Evolutionary conservation across 768 basidiomycete genomes (phyloP).

Genomic region (Podaxis sp.): DNA sequence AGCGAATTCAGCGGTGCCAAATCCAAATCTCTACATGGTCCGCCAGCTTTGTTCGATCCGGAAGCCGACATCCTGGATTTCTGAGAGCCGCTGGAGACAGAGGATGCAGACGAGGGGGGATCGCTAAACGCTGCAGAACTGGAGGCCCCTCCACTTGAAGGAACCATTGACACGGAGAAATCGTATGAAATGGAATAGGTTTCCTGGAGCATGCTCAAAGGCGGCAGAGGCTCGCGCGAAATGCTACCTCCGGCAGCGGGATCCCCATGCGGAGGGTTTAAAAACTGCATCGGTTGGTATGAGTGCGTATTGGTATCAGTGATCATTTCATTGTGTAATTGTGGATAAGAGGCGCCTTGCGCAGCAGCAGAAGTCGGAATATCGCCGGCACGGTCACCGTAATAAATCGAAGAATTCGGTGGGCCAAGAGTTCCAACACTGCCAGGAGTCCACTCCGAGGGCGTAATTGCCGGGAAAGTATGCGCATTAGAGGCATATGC

Average conservation of each 20-base stretch:
- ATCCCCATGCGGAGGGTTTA: not conserved
- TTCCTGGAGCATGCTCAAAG: slow-evolving; percentile 15
- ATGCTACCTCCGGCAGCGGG: not conserved
- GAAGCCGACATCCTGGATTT: not conserved
- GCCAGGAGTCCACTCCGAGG: not conserved
- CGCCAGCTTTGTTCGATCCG: not conserved
- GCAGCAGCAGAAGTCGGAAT: not conserved
- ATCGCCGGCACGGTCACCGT: not conserved
- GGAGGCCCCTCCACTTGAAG: slow-evolving; percentile 3
- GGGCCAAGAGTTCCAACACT: not conserved
- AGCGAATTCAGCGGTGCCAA: slow-evolving; percentile 61
- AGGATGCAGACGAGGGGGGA: not conserved
- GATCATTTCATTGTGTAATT: not conserved
- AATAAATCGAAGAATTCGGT: slow-evolving; percentile 6
- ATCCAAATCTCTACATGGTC: slow-evolving; percentile 31
- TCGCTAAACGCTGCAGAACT: not conserved
- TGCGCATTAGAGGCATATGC: not conserved
- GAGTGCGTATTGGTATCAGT: not conserved
- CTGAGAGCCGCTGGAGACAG: not conserved
- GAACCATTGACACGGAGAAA: slow-evolving; percentile 7
- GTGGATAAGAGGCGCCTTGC: not conserved
- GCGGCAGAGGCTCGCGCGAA: slow-evolving; percentile 11
- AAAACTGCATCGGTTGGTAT: slow-evolving; percentile 2
- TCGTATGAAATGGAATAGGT: slow-evolving; percentile 18
- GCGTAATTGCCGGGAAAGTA: not conserved